Conservation (phyloP, 2,329 filamentous ascomycete species). For the Penicillium sp. region DNA sequence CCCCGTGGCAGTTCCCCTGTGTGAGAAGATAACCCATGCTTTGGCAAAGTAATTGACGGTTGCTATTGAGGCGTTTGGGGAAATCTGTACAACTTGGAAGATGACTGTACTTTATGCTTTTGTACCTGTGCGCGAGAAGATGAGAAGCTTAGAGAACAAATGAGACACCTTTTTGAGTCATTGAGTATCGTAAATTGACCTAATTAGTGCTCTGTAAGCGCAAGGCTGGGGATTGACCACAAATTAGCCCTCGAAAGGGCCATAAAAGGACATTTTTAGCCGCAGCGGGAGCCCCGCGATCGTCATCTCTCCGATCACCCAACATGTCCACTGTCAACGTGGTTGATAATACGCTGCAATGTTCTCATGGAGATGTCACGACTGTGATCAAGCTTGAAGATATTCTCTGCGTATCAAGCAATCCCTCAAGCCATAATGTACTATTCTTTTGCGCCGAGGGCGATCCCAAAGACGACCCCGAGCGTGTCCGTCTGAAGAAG, state of each 20-base stretch:
- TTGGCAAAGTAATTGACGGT: too few relatives aligned
- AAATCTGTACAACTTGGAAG: background rate
- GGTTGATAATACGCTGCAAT: constrained; percentile 19
- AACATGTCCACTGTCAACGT: background rate
- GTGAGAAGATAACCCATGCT: background rate
- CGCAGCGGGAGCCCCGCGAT: background rate
- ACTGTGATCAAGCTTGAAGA: constrained; percentile 19
- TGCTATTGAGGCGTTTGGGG: background rate
- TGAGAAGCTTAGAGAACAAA: background rate
- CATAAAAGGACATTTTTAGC: too few relatives aligned
- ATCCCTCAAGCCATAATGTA: constrained; percentile 14
- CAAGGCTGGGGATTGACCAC: too few relatives aligned
- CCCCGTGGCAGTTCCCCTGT: constrained; percentile 1
- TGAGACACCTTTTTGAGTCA: background rate
- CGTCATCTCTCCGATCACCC: background rate
- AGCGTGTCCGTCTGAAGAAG: constrained; percentile 13
- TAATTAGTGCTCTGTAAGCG: background rate
- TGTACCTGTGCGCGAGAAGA: background rate
- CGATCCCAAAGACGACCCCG: constrained; percentile 1
- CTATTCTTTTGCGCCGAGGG: constrained; percentile 22
- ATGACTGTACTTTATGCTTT: background rate
- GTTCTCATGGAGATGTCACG: constrained; percentile 14
- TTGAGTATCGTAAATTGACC: background rate
- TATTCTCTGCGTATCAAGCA: constrained; percentile 29
- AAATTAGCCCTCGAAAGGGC: too few relatives aligned